A percentile compares a stretch with the other conserved stretches of the same genome.
Evolutionary conservation across 495 filamentous ascomycete genomes (phyloP).

Genomic region (Entonaema liquescens): DNA sequence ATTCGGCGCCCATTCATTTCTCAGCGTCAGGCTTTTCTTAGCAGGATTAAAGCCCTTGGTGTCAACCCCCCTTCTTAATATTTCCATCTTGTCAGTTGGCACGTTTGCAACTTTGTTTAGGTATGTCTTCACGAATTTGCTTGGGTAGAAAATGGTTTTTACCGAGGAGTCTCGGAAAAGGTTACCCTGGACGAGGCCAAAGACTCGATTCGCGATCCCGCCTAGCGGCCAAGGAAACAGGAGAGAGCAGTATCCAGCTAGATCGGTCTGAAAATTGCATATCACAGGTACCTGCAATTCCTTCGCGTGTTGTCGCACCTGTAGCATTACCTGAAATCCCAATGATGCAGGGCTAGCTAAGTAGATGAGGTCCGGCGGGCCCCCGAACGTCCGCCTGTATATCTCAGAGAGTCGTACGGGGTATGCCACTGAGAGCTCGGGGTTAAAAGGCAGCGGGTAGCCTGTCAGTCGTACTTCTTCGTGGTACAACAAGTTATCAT

Average conservation of each 20-base stretch:
- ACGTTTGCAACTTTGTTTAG: conserved; percentile 58
- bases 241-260: conserved; percentile 69
- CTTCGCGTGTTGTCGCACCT: conserved; percentile 64
- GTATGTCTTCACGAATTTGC: conserved; percentile 63
- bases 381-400: conserved; percentile 60
- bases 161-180: conserved; percentile 66
- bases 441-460: conserved; percentile 71
- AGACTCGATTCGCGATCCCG: conserved; percentile 61
- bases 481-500: background rate
- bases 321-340: conserved; percentile 68
- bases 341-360: conserved; percentile 70
- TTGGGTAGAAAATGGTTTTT: conserved; percentile 70
- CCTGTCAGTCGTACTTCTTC: conserved; percentile 60
- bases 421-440: conserved; percentile 68
- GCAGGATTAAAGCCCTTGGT: conserved; percentile 63
- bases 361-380: conserved; percentile 65
- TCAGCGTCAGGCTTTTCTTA: conserved; percentile 56
- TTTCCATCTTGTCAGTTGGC: conserved; percentile 58
- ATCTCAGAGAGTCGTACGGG: conserved; percentile 66
- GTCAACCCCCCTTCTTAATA: conserved; percentile 68
- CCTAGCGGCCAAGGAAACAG: conserved; percentile 66
- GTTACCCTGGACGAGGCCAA: conserved; percentile 65
- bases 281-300: conserved; percentile 60
- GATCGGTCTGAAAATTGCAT: conserved; percentile 72
- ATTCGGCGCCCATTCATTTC: conserved; percentile 60